Percentiles rank a stretch among this genome's conserved stretches.
phyloP scores from a whole-genome alignment of 306 rosid genomes.

The Rubus parviflorus region DNA sequence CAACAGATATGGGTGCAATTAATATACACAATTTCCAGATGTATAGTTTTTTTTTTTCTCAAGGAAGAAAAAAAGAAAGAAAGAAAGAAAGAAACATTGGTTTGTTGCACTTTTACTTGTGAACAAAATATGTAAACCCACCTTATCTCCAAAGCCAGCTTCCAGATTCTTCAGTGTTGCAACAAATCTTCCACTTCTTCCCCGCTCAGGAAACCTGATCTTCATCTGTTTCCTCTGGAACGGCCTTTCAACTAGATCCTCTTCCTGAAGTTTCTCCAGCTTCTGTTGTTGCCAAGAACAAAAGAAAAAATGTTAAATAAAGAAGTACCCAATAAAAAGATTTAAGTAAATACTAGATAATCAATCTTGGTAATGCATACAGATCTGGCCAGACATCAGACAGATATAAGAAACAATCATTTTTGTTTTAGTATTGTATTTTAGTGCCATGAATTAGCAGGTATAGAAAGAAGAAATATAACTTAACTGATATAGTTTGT shows the following conservation, averaged over 20 bases:
- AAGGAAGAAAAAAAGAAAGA: background rate
- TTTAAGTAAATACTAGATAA: background rate
- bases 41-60: background rate
- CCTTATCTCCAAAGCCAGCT: slow-evolving; percentile 81
- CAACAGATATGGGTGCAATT: slow-evolving; percentile 29
- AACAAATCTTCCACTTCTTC: slow-evolving; percentile 88
- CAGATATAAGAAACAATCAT: background rate
- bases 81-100: too few relatives aligned
- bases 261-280: slow-evolving; percentile 91
- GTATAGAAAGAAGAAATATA: background rate
- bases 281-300: slow-evolving; percentile 60
- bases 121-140: slow-evolving; percentile 32
- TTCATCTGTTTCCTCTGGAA: slow-evolving; percentile 95
- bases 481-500: background rate
- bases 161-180: slow-evolving; percentile 65
- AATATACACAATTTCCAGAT: slow-evolving; percentile 17
- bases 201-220: slow-evolving; percentile 95
- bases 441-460: background rate
- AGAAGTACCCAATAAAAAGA: slow-evolving; percentile 8
- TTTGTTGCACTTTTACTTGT: background rate
- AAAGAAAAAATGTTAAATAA: slow-evolving; percentile 27
- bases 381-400: background rate
- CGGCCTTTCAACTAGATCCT: slow-evolving; percentile 82
- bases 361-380: background rate
- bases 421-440: background rate